These are phyloP conservation scores for Hypocrella siamensis DNA, from an alignment of 2,329 filamentous ascomycete genomes.

Conservation along the genomic window DNA sequence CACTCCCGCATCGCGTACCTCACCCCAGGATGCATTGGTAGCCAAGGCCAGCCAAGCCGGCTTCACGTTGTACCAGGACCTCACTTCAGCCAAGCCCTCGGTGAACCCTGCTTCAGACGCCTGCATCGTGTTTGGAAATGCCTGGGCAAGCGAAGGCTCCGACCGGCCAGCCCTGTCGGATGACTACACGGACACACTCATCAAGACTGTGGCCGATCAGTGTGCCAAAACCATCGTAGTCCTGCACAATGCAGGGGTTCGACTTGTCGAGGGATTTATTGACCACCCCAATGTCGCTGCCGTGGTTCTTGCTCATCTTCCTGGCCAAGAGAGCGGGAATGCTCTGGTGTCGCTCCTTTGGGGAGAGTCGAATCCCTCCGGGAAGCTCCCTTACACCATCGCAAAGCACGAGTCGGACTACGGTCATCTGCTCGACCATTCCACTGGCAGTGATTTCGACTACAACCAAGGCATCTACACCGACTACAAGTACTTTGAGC, in stretches of 20 bases:
- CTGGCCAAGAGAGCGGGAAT: slow-evolving; percentile 45
- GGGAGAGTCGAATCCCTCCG: slow-evolving; percentile 38
- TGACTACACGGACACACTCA: slow-evolving; percentile 44
- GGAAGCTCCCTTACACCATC: slow-evolving; percentile 46
- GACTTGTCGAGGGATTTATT: slow-evolving; percentile 44
- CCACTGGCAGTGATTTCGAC: slow-evolving; percentile 31
- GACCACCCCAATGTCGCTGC: slow-evolving; percentile 49
- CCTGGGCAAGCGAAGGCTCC: slow-evolving; percentile 58
- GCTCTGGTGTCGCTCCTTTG: slow-evolving; percentile 41
- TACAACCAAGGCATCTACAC: slow-evolving; percentile 35
- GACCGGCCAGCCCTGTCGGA: slow-evolving; percentile 47
- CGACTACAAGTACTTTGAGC: slow-evolving; percentile 40
- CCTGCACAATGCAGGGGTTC: slow-evolving; percentile 47
- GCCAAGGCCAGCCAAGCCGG: slow-evolving; percentile 36
- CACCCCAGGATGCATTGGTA: slow-evolving; percentile 39
- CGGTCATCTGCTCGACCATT: slow-evolving; percentile 23
- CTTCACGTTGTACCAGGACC: slow-evolving; percentile 21
- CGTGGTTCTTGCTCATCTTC: slow-evolving; percentile 47
- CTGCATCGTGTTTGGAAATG: slow-evolving; percentile 53
- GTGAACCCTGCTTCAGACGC: slow-evolving; percentile 40
- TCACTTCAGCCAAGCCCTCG: slow-evolving; percentile 17
- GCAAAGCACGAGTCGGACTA: slow-evolving; percentile 42
- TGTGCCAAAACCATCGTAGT: slow-evolving; percentile 50
- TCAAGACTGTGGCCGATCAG: slow-evolving; percentile 38
- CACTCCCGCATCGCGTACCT: slow-evolving; percentile 28